These are phyloP conservation scores for Ramaria rubella DNA, from an alignment of 768 basidiomycete species.

Conservation along the genomic window DNA sequence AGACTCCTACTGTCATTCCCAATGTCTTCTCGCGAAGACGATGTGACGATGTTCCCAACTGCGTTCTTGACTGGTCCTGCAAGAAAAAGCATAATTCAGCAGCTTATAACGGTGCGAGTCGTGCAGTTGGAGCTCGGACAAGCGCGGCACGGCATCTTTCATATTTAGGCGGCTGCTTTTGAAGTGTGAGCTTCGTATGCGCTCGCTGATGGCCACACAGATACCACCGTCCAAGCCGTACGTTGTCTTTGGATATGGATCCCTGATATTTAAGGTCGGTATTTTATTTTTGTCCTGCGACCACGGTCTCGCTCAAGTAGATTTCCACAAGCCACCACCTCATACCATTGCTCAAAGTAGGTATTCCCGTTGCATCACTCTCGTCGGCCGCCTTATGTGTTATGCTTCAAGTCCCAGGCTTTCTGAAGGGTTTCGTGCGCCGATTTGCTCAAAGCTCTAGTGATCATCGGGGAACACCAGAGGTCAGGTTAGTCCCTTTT, in stretches of 20 bases:
- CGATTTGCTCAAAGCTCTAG: constrained; percentile 88
- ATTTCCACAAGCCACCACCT: constrained; percentile 60
- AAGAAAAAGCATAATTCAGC: no score
- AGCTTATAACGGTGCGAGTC: no score
- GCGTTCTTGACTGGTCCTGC: no score
- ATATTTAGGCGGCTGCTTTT: no score
- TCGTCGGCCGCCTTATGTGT: neutral
- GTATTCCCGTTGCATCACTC: constrained; percentile 4
- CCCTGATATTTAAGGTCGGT: constrained; percentile 82
- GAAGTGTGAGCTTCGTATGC: no score
- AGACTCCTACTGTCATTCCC: no score
- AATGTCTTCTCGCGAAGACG: no score
- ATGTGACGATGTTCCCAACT: no score
- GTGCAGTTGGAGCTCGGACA: no score
- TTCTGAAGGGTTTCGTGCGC: constrained; percentile 83
- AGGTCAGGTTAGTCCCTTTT: constrained; percentile 36
- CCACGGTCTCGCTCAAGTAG: neutral
- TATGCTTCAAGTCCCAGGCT: constrained; percentile 55
- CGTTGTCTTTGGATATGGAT: constrained; percentile 89
- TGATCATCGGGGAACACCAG: constrained; percentile 87
- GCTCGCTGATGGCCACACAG: neutral
- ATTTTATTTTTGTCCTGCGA: neutral
- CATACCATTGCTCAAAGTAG: constrained; percentile 66
- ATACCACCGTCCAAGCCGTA: constrained; percentile 18
- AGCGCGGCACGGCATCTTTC: no score